Base-by-base conservation (phyloP, 1,284 basidiomycete species). In the Cryptococcus sp. region DNA sequence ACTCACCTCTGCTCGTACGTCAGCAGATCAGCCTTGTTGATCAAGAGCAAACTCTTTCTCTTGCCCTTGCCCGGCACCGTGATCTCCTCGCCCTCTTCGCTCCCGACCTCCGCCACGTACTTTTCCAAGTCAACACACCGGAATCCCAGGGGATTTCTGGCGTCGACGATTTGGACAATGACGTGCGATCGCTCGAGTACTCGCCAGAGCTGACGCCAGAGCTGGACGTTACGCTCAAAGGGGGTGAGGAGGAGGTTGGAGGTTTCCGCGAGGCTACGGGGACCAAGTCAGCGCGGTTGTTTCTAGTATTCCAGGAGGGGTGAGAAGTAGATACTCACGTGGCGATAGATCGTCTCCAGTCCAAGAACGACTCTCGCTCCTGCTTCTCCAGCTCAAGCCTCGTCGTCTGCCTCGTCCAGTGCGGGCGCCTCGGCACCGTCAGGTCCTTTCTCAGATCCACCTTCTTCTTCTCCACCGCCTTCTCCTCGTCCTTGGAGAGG, bases 11-110 rank as follows among this genome's bases (percentile, higher is more conserved):
- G 96, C 56, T 86, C 82, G 7, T 83, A 81, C 15, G 91, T 96
- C 61, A 99, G 79, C 50, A 99, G 78, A 80, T 99, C 96, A 3
- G 95, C 85, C 78, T 99, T 98, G 78, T 99, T 99, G 76, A 98
- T 90, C 53, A 98, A 82, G 42, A 99, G 77, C 66, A 98, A 77
- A 67, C 83, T 89, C 70, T 81, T 84, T 67, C 94, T 81, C 70
- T 77, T 77, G 11, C 87, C 87, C 65, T 81, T 84, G 0, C 88
- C 89, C 0, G 73, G 70, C 2, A 76, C 69, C 2, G 87, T 87
- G 5, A 86, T 88, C 5, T 82, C 80, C 70, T 88, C 87, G 7
- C 87, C 89, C 9, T 61, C 64, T 13, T 71, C 72, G 87, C 84
- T 68, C 87, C 91, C 89, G 0, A 91, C 83, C 66, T 94, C 90